Percentiles rank a stretch among this genome's conserved stretches.
Conservation (phyloP, 2,329 filamentous ascomycete genomes). For the Alternaria alternata region DNA sequence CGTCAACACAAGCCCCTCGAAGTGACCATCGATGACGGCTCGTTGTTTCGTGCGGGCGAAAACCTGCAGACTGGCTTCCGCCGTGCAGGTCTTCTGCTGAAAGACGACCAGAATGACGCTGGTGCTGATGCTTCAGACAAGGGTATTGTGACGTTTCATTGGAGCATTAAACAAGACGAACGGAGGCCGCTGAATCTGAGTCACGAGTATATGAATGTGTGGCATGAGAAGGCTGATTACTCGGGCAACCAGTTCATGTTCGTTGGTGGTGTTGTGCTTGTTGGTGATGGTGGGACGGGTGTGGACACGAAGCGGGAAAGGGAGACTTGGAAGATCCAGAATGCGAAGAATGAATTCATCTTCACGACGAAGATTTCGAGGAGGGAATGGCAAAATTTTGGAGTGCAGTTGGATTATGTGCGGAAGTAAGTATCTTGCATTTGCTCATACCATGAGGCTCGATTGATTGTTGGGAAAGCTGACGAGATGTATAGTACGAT, state of each 20-base stretch:
- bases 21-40: constrained; percentile 37
- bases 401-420: constrained; percentile 31
- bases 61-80: constrained; percentile 35
- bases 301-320: constrained; percentile 14
- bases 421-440: constrained; percentile 25
- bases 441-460: background rate
- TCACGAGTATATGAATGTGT: constrained; percentile 44
- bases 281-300: constrained; percentile 29
- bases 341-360: no score
- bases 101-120: constrained; percentile 29
- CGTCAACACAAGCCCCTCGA: constrained; percentile 26
- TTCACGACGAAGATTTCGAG: no score
- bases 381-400: constrained; percentile 39
- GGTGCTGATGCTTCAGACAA: constrained; percentile 31
- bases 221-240: constrained; percentile 33
- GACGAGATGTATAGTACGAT: no score
- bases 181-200: constrained; percentile 29
- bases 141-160: constrained; percentile 36
- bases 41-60: constrained; percentile 28
- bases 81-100: constrained; percentile 33
- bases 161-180: constrained; percentile 32
- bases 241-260: constrained; percentile 38
- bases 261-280: constrained; percentile 29
- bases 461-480: no score
- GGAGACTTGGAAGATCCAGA: no score